Evolutionary conservation across 352 stramenopile genomes (phyloP), one percentile per base, ranked within the genome.

Genomic region (Phytophthora tentaculata): DNA sequence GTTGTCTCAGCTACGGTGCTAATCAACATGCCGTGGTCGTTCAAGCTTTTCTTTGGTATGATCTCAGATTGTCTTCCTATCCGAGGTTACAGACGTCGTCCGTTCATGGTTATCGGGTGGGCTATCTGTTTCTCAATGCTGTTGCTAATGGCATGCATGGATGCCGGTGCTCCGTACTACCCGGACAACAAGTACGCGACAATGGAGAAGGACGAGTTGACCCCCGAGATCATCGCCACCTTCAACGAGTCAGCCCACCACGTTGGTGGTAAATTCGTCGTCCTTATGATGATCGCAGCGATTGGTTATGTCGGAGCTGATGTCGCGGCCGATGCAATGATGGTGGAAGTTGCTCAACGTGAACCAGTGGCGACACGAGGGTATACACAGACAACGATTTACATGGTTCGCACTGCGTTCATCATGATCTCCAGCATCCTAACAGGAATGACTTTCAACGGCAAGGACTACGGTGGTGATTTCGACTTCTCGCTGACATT

Each of bases 21-120:
- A 6, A 52, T 87, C 48, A 74, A 72, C 41, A 55, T 88, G 63
- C 77, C 78, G 0, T 89, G 81, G 81, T 85, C 76, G 2, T 84
- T 88, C 68, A 87, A 86, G 48, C 51, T 81, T n/a, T 79, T 89
- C 47, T 84, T 81, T 56, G 79, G 78, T 17, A 71, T 89, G 41
- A 24, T 83, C 9, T 82, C 76, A 2, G 81, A 89, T 39, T 85
- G 75, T 35, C 29, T 83, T 29, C 80, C 80, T 23, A 86, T 89
- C 56, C 53, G 56, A 10, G 81, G 81, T 10, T 86, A 82, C 64
- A 71, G 81, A 43, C 79, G 81, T 63, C 79, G 79, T 49, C 78
- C 81, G 8, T 89, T 75, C 66, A 87, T 89, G 75, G 61, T 86
- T 1, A 67, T 89, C n/a, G 81, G 81, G 2, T 89, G 79, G 81